Evolutionary conservation across 1,139 yeast species (phyloP).

Genomic region (Yamadazyma taylorii): DNA sequence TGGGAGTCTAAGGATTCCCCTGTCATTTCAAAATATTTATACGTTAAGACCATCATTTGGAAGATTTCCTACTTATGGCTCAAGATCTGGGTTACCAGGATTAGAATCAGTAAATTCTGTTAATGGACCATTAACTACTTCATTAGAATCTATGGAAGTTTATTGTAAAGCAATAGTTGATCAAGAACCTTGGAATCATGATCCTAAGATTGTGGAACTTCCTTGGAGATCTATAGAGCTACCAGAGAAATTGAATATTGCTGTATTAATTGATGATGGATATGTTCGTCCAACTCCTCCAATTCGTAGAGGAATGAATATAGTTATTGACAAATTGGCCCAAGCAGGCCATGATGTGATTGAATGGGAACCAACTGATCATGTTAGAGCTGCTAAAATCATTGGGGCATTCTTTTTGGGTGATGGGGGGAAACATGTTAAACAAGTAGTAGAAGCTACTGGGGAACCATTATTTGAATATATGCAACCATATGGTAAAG

Average conservation of each 20-base stretch:
- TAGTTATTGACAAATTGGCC: conserved; percentile 22
- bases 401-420: conserved; percentile 42
- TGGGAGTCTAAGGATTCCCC: conserved; percentile 53
- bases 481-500: conserved; percentile 32
- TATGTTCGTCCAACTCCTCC: conserved; percentile 41
- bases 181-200: conserved; percentile 31
- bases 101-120: conserved; percentile 43
- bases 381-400: conserved; percentile 35
- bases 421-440: conserved; percentile 45
- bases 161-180: conserved; percentile 28
- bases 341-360: conserved; percentile 61
- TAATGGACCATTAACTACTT: conserved; percentile 33
- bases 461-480: conserved; percentile 49
- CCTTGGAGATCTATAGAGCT: conserved; percentile 31
- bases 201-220: conserved; percentile 29
- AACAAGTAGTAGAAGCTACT: conserved; percentile 27
- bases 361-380: conserved; percentile 51
- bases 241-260: conserved; percentile 30
- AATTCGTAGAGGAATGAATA: conserved; percentile 27
- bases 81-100: conserved; percentile 56
- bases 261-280: conserved; percentile 32
- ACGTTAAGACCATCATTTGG: conserved; percentile 49
- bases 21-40: conserved; percentile 46
- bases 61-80: conserved; percentile 50
- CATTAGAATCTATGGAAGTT: conserved; percentile 28